Base-by-base conservation (phyloP, 1,139 yeast genomes). In the Blastobotrys arbuscula region DNA sequence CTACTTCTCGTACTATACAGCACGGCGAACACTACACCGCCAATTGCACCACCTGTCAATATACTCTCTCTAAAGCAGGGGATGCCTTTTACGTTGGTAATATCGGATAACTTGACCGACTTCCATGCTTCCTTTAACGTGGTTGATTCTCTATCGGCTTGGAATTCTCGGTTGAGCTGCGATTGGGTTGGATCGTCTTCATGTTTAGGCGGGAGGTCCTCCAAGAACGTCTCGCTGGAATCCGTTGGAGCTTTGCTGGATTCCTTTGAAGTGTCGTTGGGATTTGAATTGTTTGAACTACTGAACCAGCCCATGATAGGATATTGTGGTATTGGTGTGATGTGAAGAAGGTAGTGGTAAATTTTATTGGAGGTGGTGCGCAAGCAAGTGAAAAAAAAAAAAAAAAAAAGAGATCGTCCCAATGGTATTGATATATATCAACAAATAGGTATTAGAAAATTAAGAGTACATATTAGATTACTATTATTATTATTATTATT, bases 41-140 rank as follows among this genome's bases (percentile, higher is more conserved):
- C 79, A n/a, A 92, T 81, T 33, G 88, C 83, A 53, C 88, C 79
- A 3, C 97, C 97, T 0, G 95, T 78, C 54, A 90, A 72, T 65
- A 89, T 87, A 1, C 96, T 94, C 51, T 85, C 92, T 54, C 96
- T 73, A 65, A 90, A 87, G 65, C 97, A 90, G 1, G 97, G 96
- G 64, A 89, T 85, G 50, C 72, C 69, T 16, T 81, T 74, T 51
- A 84, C 71, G 41, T 76, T 73, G 9, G 75, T 69, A 62, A 89
- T 84, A 62, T 87, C 95, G 0, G 71, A 68, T 4, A 53, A 35
- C 8, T 56, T 50, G 20, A 67, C 55, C 30, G 58, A 49, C 15
- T 53, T 44, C 31, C 61, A 48, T 3, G 61, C 61, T 37, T 57
- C 56, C 26, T 56, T 53, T 15, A 66, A 36, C 52, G 53, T 26